Conservation (phyloP, 1,139 yeast genomes). For the Lodderomyces margitis region DNA sequence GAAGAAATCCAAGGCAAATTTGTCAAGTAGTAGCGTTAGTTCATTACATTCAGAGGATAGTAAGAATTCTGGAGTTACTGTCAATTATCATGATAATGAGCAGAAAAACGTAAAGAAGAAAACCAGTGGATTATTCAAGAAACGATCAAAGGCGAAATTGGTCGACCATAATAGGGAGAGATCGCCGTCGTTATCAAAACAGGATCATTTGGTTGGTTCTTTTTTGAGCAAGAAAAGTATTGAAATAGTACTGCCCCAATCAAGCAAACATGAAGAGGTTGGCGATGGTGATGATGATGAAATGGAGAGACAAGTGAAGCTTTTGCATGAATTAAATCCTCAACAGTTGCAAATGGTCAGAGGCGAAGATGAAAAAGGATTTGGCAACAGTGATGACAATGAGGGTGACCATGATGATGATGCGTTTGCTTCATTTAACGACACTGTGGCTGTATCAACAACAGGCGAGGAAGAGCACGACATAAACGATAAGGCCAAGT, state of each 20-base stretch:
- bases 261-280: neutral
- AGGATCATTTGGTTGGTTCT: neutral
- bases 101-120: slow-evolving; percentile 26
- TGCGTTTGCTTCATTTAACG: neutral
- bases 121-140: slow-evolving; percentile 13
- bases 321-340: neutral
- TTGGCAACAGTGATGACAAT: slow-evolving; percentile 7
- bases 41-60: slow-evolving; percentile 12
- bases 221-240: neutral
- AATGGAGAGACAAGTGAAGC: neutral
- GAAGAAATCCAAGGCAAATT: slow-evolving; percentile 35
- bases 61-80: slow-evolving; percentile 24
- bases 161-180: slow-evolving; percentile 5
- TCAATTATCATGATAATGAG: slow-evolving; percentile 29
- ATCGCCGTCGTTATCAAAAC: neutral
- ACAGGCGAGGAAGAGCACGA: neutral
- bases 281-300: neutral
- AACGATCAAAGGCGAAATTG: slow-evolving; percentile 13
- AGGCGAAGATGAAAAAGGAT: neutral
- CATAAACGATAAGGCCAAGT: neutral
- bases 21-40: slow-evolving; percentile 12
- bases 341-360: neutral
- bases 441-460: neutral
- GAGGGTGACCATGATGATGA: slow-evolving; percentile 1
- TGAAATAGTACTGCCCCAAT: neutral